Conservation (phyloP, 768 basidiomycete genomes). For the Grammothele lineata region DNA sequence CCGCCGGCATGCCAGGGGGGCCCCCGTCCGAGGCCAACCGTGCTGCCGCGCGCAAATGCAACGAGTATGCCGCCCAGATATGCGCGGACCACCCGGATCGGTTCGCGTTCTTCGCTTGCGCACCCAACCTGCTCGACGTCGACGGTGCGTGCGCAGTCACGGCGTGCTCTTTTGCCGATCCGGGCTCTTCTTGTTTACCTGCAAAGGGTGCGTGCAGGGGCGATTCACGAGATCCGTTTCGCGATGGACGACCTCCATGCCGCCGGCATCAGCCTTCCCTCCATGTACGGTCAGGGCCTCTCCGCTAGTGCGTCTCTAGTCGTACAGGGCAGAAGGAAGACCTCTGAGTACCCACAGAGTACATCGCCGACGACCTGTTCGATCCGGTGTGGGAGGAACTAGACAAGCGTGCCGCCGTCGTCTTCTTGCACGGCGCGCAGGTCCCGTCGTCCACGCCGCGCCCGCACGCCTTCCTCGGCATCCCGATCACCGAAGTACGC, state of each 20-base stretch:
- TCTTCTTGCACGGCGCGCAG: conserved; percentile 73
- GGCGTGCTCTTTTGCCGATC: no score
- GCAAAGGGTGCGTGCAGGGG: conserved; percentile 44
- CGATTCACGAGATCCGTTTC: conserved; percentile 54
- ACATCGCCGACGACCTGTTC: conserved; percentile 61
- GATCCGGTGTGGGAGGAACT: conserved; percentile 72
- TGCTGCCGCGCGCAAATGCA: conserved; percentile 38
- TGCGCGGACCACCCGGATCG: conserved; percentile 46
- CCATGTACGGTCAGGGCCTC: conserved; percentile 57
- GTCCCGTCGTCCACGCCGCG: conserved; percentile 58
- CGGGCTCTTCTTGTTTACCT: neutral
- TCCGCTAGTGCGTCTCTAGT: conserved; percentile 43
- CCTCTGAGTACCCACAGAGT: conserved; percentile 36
- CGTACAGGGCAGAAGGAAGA: no score
- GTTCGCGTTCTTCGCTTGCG: conserved; percentile 68
- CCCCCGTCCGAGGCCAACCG: conserved; percentile 37
- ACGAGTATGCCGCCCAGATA: conserved; percentile 43
- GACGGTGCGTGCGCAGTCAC: neutral
- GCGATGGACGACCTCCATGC: conserved; percentile 58
- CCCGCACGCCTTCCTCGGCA: conserved; percentile 59
- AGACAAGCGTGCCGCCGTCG: conserved; percentile 50
- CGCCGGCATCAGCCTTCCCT: conserved; percentile 61
- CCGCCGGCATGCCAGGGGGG: conserved; percentile 45
- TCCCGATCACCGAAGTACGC: conserved; percentile 65
- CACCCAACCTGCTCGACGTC: conserved; percentile 36